Evolutionary conservation across 257 asterid genomes (phyloP).

Genomic region (Asclepias syriaca): DNA sequence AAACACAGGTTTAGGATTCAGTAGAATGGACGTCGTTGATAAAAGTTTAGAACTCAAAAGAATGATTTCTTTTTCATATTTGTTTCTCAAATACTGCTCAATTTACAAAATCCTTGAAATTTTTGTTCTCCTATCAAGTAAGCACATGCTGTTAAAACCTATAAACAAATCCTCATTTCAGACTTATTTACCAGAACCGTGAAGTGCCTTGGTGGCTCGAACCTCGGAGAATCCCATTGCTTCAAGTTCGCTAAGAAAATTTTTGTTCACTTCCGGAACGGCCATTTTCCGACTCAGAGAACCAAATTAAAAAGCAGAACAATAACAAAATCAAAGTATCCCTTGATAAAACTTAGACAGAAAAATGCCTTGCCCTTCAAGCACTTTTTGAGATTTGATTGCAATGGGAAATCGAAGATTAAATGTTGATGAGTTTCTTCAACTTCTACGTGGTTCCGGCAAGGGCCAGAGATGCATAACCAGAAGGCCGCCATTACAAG

Average conservation of each 20-base stretch:
- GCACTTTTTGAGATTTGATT: not conserved
- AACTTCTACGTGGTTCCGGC: not conserved
- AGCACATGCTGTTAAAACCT: not conserved
- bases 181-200: constrained; percentile 41
- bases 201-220: constrained; percentile 52
- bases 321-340: not conserved
- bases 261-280: constrained; percentile 29
- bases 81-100: not conserved
- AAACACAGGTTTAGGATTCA: constrained; percentile 6
- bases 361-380: not conserved
- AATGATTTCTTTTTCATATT: not conserved
- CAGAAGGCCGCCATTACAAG: constrained; percentile 44
- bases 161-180: not conserved
- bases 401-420: not conserved
- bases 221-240: constrained; percentile 64
- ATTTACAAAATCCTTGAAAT: not conserved
- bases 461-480: constrained; percentile 6
- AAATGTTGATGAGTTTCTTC: not conserved
- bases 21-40: not conserved
- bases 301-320: not conserved
- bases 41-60: not conserved
- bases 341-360: not conserved
- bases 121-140: not conserved
- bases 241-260: constrained; percentile 55
- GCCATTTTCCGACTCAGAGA: constrained; percentile 32